Conservation (phyloP, 768 basidiomycete species). For the Amanita exitialis region DNA sequence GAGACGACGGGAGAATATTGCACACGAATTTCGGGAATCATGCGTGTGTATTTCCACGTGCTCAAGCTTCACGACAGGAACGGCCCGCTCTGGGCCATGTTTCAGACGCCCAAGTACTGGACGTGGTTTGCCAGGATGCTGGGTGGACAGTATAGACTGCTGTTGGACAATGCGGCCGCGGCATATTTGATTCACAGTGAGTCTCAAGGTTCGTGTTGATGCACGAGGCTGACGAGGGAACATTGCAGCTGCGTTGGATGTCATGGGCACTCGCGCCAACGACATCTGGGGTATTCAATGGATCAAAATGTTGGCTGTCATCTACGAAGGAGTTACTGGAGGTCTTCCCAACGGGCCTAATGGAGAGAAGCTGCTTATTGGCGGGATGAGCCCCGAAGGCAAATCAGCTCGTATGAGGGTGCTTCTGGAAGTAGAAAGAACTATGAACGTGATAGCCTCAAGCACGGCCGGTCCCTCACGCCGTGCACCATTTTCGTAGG, state of each 20-base stretch:
- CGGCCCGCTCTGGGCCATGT: slow-evolving; percentile 39
- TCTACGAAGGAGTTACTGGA: slow-evolving; percentile 53
- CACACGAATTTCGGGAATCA: slow-evolving; percentile 61
- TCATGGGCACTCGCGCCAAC: slow-evolving; percentile 51
- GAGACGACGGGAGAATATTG: slow-evolving; percentile 57
- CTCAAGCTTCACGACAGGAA: slow-evolving; percentile 32
- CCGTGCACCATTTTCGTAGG: background rate
- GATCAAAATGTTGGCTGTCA: slow-evolving; percentile 56
- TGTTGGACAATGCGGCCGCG: slow-evolving; percentile 51
- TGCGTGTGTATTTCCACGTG: slow-evolving; percentile 82
- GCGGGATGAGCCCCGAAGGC: slow-evolving; percentile 51
- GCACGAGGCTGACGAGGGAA: background rate
- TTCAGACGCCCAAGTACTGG: slow-evolving; percentile 61
- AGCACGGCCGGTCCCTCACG: background rate
- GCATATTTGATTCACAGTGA: slow-evolving; percentile 61
- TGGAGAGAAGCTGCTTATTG: slow-evolving; percentile 29
- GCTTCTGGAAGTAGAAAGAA: slow-evolving; percentile 5
- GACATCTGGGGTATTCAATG: slow-evolving; percentile 72
- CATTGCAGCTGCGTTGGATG: slow-evolving; percentile 54
- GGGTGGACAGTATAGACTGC: slow-evolving; percentile 24
- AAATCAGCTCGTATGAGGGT: slow-evolving; percentile 39
- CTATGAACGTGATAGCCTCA: background rate
- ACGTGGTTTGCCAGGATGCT: slow-evolving; percentile 60
- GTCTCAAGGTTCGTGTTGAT: slow-evolving; percentile 14
- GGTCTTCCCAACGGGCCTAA: slow-evolving; percentile 31